Conservation (phyloP, 2,329 filamentous ascomycete genomes). For the Fusarium redolens region DNA sequence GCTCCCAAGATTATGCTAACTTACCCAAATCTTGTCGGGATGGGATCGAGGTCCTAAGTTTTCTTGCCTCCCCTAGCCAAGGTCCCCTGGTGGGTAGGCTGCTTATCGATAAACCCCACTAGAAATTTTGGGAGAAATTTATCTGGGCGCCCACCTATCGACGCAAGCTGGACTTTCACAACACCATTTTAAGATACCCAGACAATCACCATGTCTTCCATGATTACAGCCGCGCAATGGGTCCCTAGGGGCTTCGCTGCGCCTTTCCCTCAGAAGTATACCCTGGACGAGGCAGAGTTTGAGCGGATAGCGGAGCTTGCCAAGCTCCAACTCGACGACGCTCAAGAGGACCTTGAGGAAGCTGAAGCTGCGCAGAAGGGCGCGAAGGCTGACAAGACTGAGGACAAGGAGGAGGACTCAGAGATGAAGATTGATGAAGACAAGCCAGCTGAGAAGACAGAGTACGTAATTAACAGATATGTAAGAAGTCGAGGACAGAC, state of each 20-base stretch:
- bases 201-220: conserved; percentile 64
- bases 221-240: conserved; percentile 83
- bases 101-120: conserved; percentile 57
- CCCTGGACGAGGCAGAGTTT: conserved; percentile 80
- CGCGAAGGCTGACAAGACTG: conserved; percentile 39
- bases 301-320: conserved; percentile 79
- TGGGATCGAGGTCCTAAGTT: background rate
- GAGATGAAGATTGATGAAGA: conserved; percentile 51
- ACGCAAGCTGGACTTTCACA: conserved; percentile 28
- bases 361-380: conserved; percentile 62
- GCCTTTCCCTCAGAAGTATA: conserved; percentile 79
- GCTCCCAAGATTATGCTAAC: background rate
- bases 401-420: conserved; percentile 49
- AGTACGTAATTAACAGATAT: conserved; percentile 43
- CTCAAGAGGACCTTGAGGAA: conserved; percentile 84
- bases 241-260: conserved; percentile 81
- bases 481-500: background rate
- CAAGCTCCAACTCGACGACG: conserved; percentile 88
- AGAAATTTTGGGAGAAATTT: conserved; percentile 51
- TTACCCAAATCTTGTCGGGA: background rate
- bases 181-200: conserved; percentile 44
- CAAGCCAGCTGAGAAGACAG: conserved; percentile 49
- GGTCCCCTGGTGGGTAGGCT: conserved; percentile 1
- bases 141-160: conserved; percentile 34
- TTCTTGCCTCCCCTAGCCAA: background rate